Evolutionary conservation across 2,329 filamentous ascomycete species (phyloP).

Genomic region (Furcasterigmium furcatum): DNA sequence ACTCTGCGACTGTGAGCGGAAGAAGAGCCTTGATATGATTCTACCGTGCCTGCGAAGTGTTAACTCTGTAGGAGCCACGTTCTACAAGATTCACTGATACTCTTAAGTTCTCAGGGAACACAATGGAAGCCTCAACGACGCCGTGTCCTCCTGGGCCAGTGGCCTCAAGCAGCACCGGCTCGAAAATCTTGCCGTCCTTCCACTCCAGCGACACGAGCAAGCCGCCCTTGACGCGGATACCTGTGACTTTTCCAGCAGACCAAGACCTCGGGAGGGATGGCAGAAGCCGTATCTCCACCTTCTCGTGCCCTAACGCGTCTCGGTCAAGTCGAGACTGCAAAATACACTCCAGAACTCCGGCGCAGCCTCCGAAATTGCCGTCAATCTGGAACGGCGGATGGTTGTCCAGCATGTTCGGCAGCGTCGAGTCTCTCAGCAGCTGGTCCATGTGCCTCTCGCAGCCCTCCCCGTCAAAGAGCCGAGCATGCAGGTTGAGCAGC

Average conservation of each 20-base stretch:
- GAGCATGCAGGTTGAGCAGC: conserved; percentile 41
- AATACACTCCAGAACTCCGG: conserved; percentile 26
- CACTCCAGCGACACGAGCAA: conserved; percentile 7
- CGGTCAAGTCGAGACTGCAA: conserved; percentile 4
- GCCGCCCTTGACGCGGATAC: conserved; percentile 6
- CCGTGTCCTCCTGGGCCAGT: too few species aligned
- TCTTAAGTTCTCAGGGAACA: too few species aligned
- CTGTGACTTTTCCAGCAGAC: conserved; percentile 1
- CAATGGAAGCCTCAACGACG: too few species aligned
- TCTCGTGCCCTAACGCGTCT: neutral
- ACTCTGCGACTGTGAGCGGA: too few species aligned
- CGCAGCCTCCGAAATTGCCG: conserved; percentile 44
- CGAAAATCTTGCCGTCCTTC: conserved; percentile 4
- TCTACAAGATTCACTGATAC: too few species aligned
- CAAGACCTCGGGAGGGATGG: conserved; percentile 7
- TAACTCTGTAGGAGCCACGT: too few species aligned
- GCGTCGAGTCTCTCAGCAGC: conserved; percentile 7
- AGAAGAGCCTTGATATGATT: too few species aligned
- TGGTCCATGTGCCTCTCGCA: conserved; percentile 9
- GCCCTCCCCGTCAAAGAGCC: conserved; percentile 31
- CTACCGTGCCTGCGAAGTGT: too few species aligned
- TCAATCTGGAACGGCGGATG: conserved; percentile 41
- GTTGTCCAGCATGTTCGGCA: conserved; percentile 17
- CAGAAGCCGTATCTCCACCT: conserved; percentile 6
- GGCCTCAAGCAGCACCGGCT: conserved; percentile 2